Conservation (phyloP, 2,329 filamentous ascomycete genomes). For the Stachybotrys chlorohalonatus region DNA sequence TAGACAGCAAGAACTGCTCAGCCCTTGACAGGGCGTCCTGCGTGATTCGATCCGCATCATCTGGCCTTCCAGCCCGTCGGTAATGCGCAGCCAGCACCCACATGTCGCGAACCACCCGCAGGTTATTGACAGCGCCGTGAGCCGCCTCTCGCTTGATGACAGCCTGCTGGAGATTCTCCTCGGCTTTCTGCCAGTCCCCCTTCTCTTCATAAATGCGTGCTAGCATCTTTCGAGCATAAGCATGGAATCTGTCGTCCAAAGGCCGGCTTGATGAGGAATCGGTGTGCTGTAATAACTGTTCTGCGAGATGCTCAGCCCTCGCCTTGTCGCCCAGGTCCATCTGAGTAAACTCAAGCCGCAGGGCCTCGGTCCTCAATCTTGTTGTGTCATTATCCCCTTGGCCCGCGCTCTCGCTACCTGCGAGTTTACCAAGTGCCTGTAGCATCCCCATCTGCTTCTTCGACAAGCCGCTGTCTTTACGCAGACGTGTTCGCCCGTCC, state of each 20-base stretch:
- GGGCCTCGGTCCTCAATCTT: constrained; percentile 20
- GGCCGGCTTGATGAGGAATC: constrained; percentile 11
- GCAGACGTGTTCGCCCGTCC: constrained; percentile 25
- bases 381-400: constrained; percentile 10
- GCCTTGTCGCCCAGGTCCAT: constrained; percentile 24
- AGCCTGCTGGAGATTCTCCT: constrained; percentile 21
- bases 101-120: constrained; percentile 28
- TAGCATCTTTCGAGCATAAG: constrained; percentile 28
- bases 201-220: constrained; percentile 22
- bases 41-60: constrained; percentile 16
- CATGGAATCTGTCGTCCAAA: constrained; percentile 24
- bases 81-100: constrained; percentile 27
- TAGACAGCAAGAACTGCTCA: constrained; percentile 13
- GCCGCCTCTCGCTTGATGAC: constrained; percentile 24
- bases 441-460: constrained; percentile 18
- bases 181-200: constrained; percentile 20
- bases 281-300: constrained; percentile 17
- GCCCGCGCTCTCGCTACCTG: constrained; percentile 4
- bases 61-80: constrained; percentile 17
- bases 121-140: constrained; percentile 21
- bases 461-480: constrained; percentile 20
- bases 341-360: constrained; percentile 26
- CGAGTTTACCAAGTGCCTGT: constrained; percentile 17
- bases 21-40: constrained; percentile 23
- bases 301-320: constrained; percentile 20